Conservation (phyloP, 345 rosid genomes). For the Erodium maritimum region DNA sequence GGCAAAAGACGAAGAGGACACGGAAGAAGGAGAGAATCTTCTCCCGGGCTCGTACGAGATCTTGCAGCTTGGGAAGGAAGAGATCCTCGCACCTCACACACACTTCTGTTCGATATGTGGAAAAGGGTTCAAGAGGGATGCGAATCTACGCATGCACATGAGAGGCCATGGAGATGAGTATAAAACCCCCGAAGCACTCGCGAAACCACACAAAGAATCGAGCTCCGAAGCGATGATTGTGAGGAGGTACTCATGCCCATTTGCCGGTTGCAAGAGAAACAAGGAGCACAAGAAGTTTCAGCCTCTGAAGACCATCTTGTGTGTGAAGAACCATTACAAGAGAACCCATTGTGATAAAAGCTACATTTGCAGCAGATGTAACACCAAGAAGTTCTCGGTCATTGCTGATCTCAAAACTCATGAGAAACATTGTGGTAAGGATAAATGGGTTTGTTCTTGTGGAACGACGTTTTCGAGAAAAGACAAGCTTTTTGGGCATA, state of each 20-base stretch:
- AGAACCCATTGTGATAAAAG: constrained; percentile 96
- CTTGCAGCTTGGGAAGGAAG: constrained; percentile 87
- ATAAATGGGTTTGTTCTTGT: constrained; percentile 96
- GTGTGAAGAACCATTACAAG: constrained; percentile 94
- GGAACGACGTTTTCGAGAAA: constrained; percentile 96
- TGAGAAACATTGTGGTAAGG: constrained; percentile 96
- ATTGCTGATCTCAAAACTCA: constrained; percentile 95
- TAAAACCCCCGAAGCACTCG: constrained; percentile 86
- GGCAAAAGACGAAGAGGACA: constrained; percentile 80
- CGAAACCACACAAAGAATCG: constrained; percentile 73
- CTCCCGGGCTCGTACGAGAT: constrained; percentile 92
- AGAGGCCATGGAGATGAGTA: constrained; percentile 98
- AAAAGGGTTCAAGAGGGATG: constrained; percentile 94
- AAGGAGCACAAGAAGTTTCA: constrained; percentile 95
- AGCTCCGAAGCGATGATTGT: constrained; percentile 49
- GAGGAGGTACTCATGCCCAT: constrained; percentile 94
- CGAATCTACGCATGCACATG: constrained; percentile 96
- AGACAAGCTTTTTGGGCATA: constrained; percentile 95
- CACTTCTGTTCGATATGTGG: constrained; percentile 94
- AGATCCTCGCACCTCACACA: constrained; percentile 95
- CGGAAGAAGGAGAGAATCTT: constrained; percentile 83
- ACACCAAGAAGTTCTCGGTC: constrained; percentile 88
- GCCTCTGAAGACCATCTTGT: constrained; percentile 84
- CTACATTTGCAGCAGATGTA: constrained; percentile 81
- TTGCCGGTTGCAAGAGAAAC: constrained; percentile 87